Evolutionary conservation across 192 early-diverging fungal species (phyloP).

Genomic region (Coemansia aciculifera): DNA sequence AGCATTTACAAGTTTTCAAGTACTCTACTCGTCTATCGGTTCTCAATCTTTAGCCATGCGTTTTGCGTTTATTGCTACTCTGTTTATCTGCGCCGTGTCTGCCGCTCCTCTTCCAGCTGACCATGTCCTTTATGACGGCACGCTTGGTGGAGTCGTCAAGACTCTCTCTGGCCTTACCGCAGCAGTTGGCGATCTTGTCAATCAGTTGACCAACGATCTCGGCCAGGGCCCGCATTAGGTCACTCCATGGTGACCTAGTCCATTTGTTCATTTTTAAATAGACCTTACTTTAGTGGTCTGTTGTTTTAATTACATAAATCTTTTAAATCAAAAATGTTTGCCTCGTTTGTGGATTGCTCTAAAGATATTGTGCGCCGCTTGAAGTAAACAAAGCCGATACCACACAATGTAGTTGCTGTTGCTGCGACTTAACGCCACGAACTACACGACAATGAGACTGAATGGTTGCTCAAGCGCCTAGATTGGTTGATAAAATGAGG

Average conservation of each 20-base stretch:
- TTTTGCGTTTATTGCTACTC: conserved; percentile 25
- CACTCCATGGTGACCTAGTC: background rate
- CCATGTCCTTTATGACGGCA: conserved; percentile 37
- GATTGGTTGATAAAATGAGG: background rate
- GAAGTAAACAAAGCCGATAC: background rate
- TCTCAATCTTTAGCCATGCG: conserved; percentile 28
- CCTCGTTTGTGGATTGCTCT: background rate
- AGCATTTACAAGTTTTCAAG: background rate
- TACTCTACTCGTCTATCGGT: background rate
- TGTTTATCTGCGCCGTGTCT: conserved; percentile 24
- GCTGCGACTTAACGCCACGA: background rate
- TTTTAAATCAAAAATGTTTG: conserved; percentile 1
- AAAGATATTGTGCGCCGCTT: background rate
- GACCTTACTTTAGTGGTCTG: conserved; percentile 3
- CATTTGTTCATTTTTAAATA: conserved; percentile 9
- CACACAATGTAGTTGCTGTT: background rate
- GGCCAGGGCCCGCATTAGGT: conserved; percentile 48
- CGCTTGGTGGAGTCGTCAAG: conserved; percentile 46
- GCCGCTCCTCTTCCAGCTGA: conserved; percentile 42
- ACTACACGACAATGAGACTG: too few species aligned
- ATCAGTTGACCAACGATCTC: conserved; percentile 49
- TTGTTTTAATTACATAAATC: conserved; percentile 14
- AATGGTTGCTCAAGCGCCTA: background rate
- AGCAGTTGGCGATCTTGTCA: conserved; percentile 39
- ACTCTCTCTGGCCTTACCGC: conserved; percentile 38